A percentile compares a stretch with the other conserved stretches of the same genome.
Conservation (phyloP, 306 rosid species). For the Sphenostylis stenocarpa region DNA sequence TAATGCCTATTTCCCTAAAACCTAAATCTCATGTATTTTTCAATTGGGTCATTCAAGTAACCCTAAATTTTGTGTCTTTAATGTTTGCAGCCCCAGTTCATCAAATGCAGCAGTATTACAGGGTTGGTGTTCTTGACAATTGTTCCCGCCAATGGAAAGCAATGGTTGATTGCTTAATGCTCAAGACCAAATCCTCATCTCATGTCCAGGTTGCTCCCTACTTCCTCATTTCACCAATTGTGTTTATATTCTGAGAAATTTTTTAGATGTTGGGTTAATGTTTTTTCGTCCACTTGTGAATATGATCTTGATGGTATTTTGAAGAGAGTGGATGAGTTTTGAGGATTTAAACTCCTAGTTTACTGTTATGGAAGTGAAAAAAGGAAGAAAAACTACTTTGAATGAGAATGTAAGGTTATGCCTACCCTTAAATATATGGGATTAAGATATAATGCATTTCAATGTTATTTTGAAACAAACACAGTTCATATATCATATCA, state of each 20-base stretch:
- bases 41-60: conserved; percentile 1
- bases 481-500: background rate
- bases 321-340: background rate
- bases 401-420: background rate
- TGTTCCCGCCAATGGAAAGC: conserved; percentile 68
- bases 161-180: conserved; percentile 62
- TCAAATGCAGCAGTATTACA: conserved; percentile 90
- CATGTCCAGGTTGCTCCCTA: conserved; percentile 59
- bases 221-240: background rate
- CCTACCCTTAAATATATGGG: background rate
- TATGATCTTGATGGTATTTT: background rate
- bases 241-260: background rate
- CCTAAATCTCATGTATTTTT: background rate
- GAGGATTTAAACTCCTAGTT: background rate
- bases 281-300: background rate
- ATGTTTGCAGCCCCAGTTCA: conserved; percentile 76
- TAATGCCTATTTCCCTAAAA: background rate
- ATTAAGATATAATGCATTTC: background rate
- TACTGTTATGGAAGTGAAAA: background rate
- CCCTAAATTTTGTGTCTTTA: conserved; percentile 7
- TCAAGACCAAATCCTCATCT: conserved; percentile 68
- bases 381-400: background rate
- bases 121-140: conserved; percentile 76
- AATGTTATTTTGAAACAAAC: background rate
- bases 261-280: background rate